These are phyloP conservation scores for Neurospora crassa DNA, from an alignment of 2,329 filamentous ascomycete species.

Conservation along the genomic window DNA sequence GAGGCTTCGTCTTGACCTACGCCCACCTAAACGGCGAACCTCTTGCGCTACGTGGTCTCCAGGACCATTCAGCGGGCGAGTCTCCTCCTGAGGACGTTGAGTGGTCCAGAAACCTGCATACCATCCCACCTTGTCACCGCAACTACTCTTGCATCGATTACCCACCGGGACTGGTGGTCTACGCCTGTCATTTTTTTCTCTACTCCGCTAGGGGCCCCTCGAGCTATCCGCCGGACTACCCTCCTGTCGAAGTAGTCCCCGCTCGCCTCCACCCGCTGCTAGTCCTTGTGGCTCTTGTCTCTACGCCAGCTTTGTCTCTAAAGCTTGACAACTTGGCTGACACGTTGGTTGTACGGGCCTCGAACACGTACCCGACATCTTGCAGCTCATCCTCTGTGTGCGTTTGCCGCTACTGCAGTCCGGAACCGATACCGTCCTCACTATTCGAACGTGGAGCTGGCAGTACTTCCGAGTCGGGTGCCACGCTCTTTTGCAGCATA, in stretches of 20 bases:
- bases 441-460: background rate
- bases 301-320: conserved; percentile 3
- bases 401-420: background rate
- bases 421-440: background rate
- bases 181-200: conserved; percentile 12
- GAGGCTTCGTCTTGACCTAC: conserved; percentile 21
- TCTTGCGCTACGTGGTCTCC: conserved; percentile 25
- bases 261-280: background rate
- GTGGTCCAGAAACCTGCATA: conserved; percentile 29
- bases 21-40: conserved; percentile 24
- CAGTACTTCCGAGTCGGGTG: background rate
- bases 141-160: conserved; percentile 20
- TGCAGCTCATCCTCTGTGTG: conserved; percentile 1
- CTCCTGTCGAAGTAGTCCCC: conserved; percentile 4
- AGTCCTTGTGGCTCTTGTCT: background rate
- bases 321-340: background rate
- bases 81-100: conserved; percentile 26
- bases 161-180: conserved; percentile 12
- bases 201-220: conserved; percentile 13
- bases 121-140: conserved; percentile 21
- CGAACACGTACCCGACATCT: conserved; percentile 2
- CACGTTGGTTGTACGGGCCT: conserved; percentile 5
- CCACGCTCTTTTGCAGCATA: background rate
- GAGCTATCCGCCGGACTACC: conserved; percentile 5
- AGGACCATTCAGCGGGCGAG: conserved; percentile 29